Percentiles rank a stretch among this genome's conserved stretches.
These are phyloP conservation scores for Fusarium sp. DNA, from an alignment of 2,329 filamentous ascomycete genomes.

Conservation along the genomic window DNA sequence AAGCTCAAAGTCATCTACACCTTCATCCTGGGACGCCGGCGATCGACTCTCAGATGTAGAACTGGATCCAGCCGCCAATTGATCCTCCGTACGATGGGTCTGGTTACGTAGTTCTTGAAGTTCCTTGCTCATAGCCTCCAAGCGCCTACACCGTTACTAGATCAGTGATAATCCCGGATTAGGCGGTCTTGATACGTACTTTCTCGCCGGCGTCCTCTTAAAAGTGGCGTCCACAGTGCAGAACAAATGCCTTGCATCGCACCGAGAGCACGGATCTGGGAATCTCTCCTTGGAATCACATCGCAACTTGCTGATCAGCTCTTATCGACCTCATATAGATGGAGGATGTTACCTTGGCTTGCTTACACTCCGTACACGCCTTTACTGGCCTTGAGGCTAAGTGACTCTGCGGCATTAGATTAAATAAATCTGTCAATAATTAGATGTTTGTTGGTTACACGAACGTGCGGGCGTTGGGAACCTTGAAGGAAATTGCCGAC, in stretches of 20 bases:
- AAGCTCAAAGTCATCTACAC: constrained; percentile 19
- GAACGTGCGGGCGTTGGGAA: neutral
- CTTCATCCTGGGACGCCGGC: neutral
- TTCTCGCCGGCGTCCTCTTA: constrained; percentile 29
- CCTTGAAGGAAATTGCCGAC: neutral
- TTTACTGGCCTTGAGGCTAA: constrained; percentile 7
- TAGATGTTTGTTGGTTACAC: neutral
- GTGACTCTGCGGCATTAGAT: neutral
- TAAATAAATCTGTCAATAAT: neutral
- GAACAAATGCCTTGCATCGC: constrained; percentile 26
- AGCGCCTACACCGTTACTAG: neutral
- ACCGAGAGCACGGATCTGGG: constrained; percentile 32
- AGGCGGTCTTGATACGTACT: neutral
- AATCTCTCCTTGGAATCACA: constrained; percentile 35
- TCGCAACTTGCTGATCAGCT: constrained; percentile 17
- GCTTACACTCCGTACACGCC: constrained; percentile 29
- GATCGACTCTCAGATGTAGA: neutral
- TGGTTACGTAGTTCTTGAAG: constrained; percentile 32
- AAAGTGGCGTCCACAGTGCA: constrained; percentile 33
- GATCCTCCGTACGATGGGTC: constrained; percentile 9
- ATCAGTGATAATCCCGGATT: neutral
- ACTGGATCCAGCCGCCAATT: neutral
- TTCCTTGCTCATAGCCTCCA: constrained; percentile 34
- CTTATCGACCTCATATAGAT: rapidly evolving
- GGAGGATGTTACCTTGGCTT: constrained; percentile 13